Evolutionary conservation across 768 basidiomycete genomes (phyloP), one percentile per base, ranked within the genome.

Genomic region (Cantharellus anzutake): DNA sequence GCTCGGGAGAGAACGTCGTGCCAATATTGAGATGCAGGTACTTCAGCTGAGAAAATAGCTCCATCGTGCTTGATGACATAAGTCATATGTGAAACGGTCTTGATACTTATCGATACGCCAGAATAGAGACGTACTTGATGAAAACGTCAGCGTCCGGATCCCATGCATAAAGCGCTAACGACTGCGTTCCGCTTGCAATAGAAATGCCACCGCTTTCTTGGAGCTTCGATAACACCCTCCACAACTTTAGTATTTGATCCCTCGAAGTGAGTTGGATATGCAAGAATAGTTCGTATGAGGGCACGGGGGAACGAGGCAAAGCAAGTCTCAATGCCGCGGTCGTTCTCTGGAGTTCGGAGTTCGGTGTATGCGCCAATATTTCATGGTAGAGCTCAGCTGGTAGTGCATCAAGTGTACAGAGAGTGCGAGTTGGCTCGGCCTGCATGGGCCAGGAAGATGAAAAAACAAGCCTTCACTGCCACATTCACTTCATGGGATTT

Each of bases 1-100:
- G 85, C 63, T 92, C 88, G 2, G 90, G 90, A 0, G 80, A 68
- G 67, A 90, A 90, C 62, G 81, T 80, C 0, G 87, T 81, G 0
- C 91, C 92, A 62, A 93, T 74, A 68, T 80, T 80, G 56, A 96
- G 68, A 35, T 68, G 71, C 62, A 94, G 67, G 4, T 71, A 70
- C 35, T 68, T 67, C 20, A 86, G 63, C 20, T 71, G 69, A 1
- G 80, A 74, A 4, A 92, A 71, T 41, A 82, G 70, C 29, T 71
- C 68, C 20, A 91, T 63, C n/a, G 88, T 66, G 66, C 66, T 68
- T 44, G 20, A 37, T 39, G 41, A 5, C 11, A 56, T 3, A 20
- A 35, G 52, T 42, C 40, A 42, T 5, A 34, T 16, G 11, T n/a
- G 14, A 37, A 53, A 51, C 11, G 37, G 20, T 60, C 59, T 57